Base-by-base conservation (phyloP, 352 stramenopile genomes). In the Globisporangium nodosum region DNA sequence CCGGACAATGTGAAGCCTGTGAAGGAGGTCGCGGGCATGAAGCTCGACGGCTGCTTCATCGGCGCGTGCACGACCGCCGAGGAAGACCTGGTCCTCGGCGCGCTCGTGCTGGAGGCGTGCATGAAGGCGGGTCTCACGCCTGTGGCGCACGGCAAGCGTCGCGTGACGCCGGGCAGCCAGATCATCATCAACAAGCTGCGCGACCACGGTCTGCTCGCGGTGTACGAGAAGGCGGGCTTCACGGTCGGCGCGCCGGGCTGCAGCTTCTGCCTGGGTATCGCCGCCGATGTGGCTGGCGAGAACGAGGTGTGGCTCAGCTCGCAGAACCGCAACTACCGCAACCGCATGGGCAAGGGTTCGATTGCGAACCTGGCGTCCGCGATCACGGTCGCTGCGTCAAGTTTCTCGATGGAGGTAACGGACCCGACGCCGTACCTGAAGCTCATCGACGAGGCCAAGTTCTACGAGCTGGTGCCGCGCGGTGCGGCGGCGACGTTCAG, bases 241-340 rank as follows among this genome's bases (percentile, higher is more conserved):
- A 75, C 71, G 20, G 78, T 94, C 27, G 84, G 84, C 33, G 84
- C 82, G 0, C 84, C 84, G 0, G 81, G 82, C 31, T 94, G 85
- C 74, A 88, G 75, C 61, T 92, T 85, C 68, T 94, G 85, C 53
- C 64, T 94, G 1, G 85, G 78, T 27, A 92, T 94, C 27, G 85
- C 79, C 42, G 83, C 82, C n/a, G 85, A 92, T 51, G 82, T 94
- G 3, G 82, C 83, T 3, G 77, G 76, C 9, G 82, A 92, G 56
- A 84, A 88, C 52, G 83, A 94, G 47, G 85, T 94, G 50, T 92
- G 85, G 83, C 81, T 94, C 54, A 86, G 70, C 31, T 78, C 63
- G 50, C 82, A 92, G 75, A 94, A 94, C 70, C 82, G 85, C 24
- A 94, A 94, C 70, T 94, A 91, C 71, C 79, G 83, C 54, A 92